phyloP scores from a whole-genome alignment of 148 eudicot genomes.

The Cornus kousa region DNA sequence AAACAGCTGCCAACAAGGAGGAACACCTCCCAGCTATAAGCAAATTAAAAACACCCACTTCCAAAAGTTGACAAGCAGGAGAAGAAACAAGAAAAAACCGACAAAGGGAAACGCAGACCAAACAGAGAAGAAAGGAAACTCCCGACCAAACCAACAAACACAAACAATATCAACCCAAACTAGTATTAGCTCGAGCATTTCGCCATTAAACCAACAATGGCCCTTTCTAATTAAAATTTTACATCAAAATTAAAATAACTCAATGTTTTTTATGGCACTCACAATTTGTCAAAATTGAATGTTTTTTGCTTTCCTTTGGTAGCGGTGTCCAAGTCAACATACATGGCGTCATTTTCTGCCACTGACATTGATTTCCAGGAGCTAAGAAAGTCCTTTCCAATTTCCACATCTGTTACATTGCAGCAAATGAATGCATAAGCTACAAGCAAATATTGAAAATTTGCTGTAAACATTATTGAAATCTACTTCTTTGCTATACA shows the following conservation, averaged over 20 bases:
- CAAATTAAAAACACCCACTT: no score
- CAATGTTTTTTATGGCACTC: conserved; percentile 30
- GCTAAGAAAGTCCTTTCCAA: conserved; percentile 71
- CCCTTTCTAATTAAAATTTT: background rate
- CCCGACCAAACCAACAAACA: no score
- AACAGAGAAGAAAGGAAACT: no score
- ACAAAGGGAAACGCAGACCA: no score
- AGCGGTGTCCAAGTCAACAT: conserved; percentile 65
- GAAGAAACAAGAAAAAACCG: no score
- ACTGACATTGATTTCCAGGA: conserved; percentile 68
- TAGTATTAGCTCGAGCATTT: no score
- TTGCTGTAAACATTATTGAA: background rate
- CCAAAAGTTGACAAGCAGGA: no score
- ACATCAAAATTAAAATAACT: background rate
- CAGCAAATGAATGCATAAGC: background rate
- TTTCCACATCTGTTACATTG: conserved; percentile 28
- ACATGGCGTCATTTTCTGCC: conserved; percentile 59
- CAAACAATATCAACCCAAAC: no score
- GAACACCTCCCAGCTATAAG: background rate
- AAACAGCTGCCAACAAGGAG: background rate
- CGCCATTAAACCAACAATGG: no score
- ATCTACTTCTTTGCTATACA: background rate
- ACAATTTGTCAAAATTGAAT: conserved; percentile 74
- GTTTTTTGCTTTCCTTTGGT: conserved; percentile 69
- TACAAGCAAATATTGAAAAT: no score